A percentile compares a stretch with the other conserved stretches of the same genome.
phyloP scores from a whole-genome alignment of 352 stramenopile species.

The Pythium monospermum region DNA sequence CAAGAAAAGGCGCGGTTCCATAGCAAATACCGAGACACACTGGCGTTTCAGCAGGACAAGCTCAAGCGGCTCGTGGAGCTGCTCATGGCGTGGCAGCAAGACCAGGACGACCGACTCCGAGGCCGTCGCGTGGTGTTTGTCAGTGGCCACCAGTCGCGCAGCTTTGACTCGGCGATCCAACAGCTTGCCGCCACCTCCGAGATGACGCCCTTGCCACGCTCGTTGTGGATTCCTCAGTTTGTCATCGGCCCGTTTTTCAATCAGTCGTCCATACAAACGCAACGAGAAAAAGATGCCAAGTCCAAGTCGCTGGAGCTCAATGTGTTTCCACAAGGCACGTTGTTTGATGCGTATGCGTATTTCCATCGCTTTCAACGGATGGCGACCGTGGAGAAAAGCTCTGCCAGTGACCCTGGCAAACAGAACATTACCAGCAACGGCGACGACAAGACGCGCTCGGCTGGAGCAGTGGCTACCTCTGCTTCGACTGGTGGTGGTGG shows the following conservation, averaged over 20 bases:
- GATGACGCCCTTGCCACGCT: background rate
- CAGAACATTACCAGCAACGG: background rate
- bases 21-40: slow-evolving; percentile 22
- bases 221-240: slow-evolving; percentile 11
- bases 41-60: slow-evolving; percentile 43
- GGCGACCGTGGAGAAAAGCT: background rate
- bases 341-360: slow-evolving; percentile 14
- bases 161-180: slow-evolving; percentile 21
- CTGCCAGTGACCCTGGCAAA: background rate
- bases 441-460: too few species aligned
- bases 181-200: background rate
- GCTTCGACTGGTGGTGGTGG: too few species aligned
- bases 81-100: slow-evolving; percentile 33
- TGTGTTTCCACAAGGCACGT: slow-evolving; percentile 20
- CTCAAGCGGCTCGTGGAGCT: slow-evolving; percentile 29
- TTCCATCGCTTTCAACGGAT: slow-evolving; percentile 15
- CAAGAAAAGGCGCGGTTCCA: slow-evolving; percentile 40
- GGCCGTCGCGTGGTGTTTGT: slow-evolving; percentile 11
- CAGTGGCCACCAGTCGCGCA: slow-evolving; percentile 13
- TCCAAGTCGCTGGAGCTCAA: background rate
- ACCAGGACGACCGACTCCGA: background rate
- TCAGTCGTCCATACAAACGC: too few species aligned
- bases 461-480: too few species aligned
- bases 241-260: slow-evolving; percentile 16
- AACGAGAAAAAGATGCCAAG: background rate